Conservation (phyloP, 306 rosid genomes). For the Argentina anserina region DNA sequence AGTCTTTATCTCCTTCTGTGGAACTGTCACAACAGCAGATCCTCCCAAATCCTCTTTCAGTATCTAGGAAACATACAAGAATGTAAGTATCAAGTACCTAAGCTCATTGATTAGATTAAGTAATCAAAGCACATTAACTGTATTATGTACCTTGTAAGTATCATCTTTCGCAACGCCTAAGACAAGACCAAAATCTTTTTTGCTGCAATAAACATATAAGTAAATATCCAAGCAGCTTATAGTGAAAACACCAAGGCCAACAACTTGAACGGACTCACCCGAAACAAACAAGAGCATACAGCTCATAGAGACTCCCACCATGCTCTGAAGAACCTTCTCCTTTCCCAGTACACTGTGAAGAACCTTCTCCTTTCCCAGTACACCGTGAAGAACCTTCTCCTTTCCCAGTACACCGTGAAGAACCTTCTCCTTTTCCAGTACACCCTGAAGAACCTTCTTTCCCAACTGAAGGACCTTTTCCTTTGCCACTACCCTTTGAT, state of each 20-base stretch:
- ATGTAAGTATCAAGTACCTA: neutral
- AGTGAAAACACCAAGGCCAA: conserved; percentile 10
- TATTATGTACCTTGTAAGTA: conserved; percentile 63
- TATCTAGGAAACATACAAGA: conserved; percentile 46
- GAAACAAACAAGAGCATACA: conserved; percentile 77
- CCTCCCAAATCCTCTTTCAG: conserved; percentile 69
- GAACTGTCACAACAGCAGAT: conserved; percentile 51
- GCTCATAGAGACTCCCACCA: conserved; percentile 46
- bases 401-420: conserved; percentile 5
- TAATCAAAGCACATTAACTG: conserved; percentile 5
- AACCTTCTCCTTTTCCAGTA: conserved; percentile 20
- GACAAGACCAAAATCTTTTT: conserved; percentile 84
- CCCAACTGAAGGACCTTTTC: conserved; percentile 32
- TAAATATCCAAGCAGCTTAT: conserved; percentile 9
- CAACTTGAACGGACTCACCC: conserved; percentile 55
- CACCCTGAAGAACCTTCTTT: conserved; percentile 14
- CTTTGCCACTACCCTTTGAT: conserved; percentile 32
- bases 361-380: conserved; percentile 45
- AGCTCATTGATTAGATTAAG: neutral
- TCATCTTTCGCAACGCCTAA: conserved; percentile 77
- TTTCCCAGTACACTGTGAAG: conserved; percentile 34
- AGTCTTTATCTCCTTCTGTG: conserved; percentile 50
- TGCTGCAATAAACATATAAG: conserved; percentile 47
- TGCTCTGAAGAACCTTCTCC: conserved; percentile 45
- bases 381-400: conserved; percentile 30